These are phyloP conservation scores for Ophiocordyceps polyrhachis-furcata DNA, from an alignment of 2,329 filamentous ascomycete species.

Conservation along the genomic window DNA sequence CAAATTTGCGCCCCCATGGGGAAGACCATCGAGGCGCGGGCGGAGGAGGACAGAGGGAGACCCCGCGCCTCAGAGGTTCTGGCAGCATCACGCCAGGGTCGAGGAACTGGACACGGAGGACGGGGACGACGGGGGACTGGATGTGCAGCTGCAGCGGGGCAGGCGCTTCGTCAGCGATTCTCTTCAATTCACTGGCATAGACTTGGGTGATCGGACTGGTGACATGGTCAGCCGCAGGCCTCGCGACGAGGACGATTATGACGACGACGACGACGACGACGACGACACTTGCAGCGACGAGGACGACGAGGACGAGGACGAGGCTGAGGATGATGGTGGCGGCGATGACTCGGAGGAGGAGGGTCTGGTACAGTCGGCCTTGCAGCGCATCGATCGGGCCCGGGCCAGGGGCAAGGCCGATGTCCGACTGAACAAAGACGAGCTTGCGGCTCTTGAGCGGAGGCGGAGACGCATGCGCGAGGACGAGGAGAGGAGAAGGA, in stretches of 20 bases:
- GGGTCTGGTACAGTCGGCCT: constrained; percentile 54
- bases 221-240: constrained; percentile 20
- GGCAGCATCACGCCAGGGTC: constrained; percentile 24
- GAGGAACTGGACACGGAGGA: constrained; percentile 50
- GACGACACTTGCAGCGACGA: constrained; percentile 21
- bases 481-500: constrained; percentile 43
- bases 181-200: constrained; percentile 40
- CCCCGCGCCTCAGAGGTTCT: constrained; percentile 18
- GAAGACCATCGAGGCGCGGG: constrained; percentile 95
- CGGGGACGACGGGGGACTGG: constrained; percentile 35
- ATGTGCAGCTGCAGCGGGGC: constrained; percentile 20
- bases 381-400: constrained; percentile 64
- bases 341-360: constrained; percentile 52
- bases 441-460: constrained; percentile 63
- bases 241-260: constrained; percentile 9
- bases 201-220: constrained; percentile 26
- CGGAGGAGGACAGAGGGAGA: constrained; percentile 40
- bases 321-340: constrained; percentile 20
- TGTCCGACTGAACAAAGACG: constrained; percentile 61
- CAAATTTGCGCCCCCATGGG: constrained; percentile 81
- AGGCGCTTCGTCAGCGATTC: constrained; percentile 39
- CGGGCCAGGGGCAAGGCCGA: constrained; percentile 58
- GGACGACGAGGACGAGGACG: constrained; percentile 20
- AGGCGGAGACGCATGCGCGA: constrained; percentile 40
- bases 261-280: constrained; percentile 8